Percentiles rank a stretch among this genome's conserved stretches.
Conservation (phyloP, 305 asterid species). For the Fraxinus xanthoxyloides region DNA sequence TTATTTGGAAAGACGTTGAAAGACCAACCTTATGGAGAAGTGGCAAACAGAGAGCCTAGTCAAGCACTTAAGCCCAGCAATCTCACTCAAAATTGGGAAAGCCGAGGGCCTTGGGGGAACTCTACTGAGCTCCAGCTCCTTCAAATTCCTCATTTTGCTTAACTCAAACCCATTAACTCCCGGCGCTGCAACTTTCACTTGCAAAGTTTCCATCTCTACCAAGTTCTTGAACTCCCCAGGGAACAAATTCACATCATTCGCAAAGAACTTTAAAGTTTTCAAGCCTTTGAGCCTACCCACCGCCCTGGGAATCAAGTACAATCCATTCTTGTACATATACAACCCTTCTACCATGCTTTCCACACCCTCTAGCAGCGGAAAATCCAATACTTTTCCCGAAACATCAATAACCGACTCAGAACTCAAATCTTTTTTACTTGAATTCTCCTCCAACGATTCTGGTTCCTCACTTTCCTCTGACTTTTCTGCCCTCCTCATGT, state of each 20-base stretch:
- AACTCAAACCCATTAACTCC: constrained; percentile 74
- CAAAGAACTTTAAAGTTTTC: constrained; percentile 73
- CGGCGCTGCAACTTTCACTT: constrained; percentile 62
- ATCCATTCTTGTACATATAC: constrained; percentile 77
- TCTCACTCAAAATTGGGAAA: constrained; percentile 61
- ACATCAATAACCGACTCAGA: constrained; percentile 51
- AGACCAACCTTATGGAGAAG: constrained; percentile 74
- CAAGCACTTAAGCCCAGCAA: constrained; percentile 67
- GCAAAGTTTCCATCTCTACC: constrained; percentile 70
- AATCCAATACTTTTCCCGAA: constrained; percentile 62
- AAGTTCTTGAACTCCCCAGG: constrained; percentile 61
- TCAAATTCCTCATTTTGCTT: constrained; percentile 61
- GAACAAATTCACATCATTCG: constrained; percentile 79
- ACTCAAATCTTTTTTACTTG: constrained; percentile 28
- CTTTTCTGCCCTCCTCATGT: constrained; percentile 25
- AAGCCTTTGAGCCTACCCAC: constrained; percentile 59
- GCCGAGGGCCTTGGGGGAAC: constrained; percentile 77
- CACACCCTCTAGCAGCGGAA: constrained; percentile 38
- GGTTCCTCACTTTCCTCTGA: constrained; percentile 21
- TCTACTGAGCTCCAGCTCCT: constrained; percentile 83
- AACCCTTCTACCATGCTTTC: constrained; percentile 48
- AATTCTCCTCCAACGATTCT: constrained; percentile 30
- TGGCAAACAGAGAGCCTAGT: constrained; percentile 85
- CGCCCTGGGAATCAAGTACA: constrained; percentile 64
- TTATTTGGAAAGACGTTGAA: neutral